phyloP scores from a whole-genome alignment of 352 stramenopile species.

The Pythium dissimile region DNA sequence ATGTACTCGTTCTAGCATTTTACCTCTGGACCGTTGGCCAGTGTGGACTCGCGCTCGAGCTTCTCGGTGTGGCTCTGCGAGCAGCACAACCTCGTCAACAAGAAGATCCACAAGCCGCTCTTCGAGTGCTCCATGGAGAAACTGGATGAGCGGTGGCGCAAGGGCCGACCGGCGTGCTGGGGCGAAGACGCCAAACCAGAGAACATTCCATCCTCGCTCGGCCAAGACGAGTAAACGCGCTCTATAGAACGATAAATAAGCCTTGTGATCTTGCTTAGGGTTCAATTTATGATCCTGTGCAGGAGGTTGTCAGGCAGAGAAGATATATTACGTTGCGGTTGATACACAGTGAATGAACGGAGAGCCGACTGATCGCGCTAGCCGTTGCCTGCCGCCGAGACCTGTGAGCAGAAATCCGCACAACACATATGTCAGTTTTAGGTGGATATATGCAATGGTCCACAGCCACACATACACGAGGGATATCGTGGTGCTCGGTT shows the following conservation, averaged over 20 bases:
- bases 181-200: slow-evolving; percentile 44
- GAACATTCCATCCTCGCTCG: slow-evolving; percentile 28
- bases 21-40: slow-evolving; percentile 16
- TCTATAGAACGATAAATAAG: too few relatives aligned
- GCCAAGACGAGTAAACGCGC: slow-evolving; percentile 26
- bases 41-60: slow-evolving; percentile 88
- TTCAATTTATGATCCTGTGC: too few relatives aligned
- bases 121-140: slow-evolving; percentile 93
- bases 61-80: slow-evolving; percentile 96
- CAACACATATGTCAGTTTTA: too few relatives aligned
- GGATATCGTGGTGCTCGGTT: slow-evolving; percentile 98
- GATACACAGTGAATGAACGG: neutral
- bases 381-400: slow-evolving; percentile 15
- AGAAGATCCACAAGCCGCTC: slow-evolving; percentile 93
- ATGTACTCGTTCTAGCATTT: too few relatives aligned
- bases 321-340: neutral
- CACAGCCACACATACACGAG: slow-evolving; percentile 66
- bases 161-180: slow-evolving; percentile 86
- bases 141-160: slow-evolving; percentile 94
- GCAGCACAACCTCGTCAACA: slow-evolving; percentile 97
- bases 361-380: neutral
- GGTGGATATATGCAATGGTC: too few relatives aligned
- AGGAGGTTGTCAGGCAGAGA: too few relatives aligned
- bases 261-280: too few relatives aligned
- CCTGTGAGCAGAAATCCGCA: neutral